A percentile compares a stretch with the other conserved stretches of the same genome.
These are phyloP conservation scores for Solanum pinnatisectum DNA, from an alignment of 257 asterid species.

Conservation along the genomic window DNA sequence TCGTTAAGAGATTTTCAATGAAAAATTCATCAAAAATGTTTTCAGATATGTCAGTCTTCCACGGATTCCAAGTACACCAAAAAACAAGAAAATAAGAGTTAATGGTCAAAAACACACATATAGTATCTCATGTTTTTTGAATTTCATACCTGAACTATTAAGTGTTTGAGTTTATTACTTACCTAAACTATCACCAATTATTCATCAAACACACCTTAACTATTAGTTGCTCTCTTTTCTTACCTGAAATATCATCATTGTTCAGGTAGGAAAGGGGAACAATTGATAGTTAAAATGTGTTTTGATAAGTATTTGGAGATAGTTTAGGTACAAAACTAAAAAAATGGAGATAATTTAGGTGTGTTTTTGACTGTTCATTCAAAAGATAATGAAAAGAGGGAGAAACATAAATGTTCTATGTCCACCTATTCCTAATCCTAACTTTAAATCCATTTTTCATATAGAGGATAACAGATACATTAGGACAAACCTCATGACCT, in stretches of 20 bases:
- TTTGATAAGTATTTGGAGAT: no score
- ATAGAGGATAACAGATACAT: background rate
- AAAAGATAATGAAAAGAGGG: background rate
- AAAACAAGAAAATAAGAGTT: background rate
- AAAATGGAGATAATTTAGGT: no score
- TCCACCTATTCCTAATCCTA: conserved; percentile 21
- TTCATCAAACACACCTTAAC: background rate
- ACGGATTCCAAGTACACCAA: background rate
- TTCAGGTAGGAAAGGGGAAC: background rate
- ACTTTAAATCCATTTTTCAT: background rate
- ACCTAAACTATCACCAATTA: no score
- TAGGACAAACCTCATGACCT: background rate
- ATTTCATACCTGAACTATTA: background rate
- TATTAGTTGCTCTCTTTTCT: background rate
- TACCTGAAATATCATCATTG: no score
- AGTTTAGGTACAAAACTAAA: no score
- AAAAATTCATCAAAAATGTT: background rate
- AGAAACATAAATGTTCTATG: background rate
- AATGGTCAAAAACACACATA: no score
- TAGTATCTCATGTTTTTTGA: no score
- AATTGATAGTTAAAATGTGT: no score
- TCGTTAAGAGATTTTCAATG: background rate
- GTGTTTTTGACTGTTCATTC: no score
- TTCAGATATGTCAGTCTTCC: background rate
- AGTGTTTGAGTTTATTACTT: background rate